Evolutionary conservation across 2,329 filamentous ascomycete genomes (phyloP), one percentile per base, ranked within the genome.

Genomic region (Xylariomycetidae sp.): DNA sequence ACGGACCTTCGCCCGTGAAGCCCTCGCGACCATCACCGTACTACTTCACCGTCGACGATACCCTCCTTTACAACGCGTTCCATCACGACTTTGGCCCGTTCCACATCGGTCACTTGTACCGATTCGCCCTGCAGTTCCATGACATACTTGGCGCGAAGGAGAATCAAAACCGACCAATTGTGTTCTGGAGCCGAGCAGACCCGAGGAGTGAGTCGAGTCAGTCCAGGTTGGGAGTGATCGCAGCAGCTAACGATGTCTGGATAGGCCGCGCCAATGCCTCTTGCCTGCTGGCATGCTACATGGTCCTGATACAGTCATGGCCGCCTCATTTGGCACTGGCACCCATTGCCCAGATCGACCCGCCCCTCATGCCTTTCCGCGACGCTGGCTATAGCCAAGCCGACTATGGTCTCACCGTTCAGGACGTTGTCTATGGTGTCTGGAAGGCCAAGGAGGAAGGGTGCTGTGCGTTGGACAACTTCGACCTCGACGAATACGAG

Each of bases 391-490:
- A 98, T 70, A 95, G 89, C 62, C 90, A 96, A 63, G 92, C 92
- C 40, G 92, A 98, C 61, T 98, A 95, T 56, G 83, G 87, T 34
- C 77, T 98, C 50, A 95, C 84, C 38, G 87, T 98, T 26, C 92
- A 98, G 64, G 92, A 98, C 58, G 82, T 98, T 25, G 90, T 98
- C 6, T 98, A 98, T 54, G 92, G 92, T 39, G 88, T 98, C 13
- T 98, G 92, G 90, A 94, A 90, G 60, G 92, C 92, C 28, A 98
- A 96, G 68, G 92, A 98, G 57, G 86, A 95, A 61, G 82, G 84
- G 29, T 81, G 94, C 52, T 93, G 89, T 55, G 85, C 85, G 34
- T 69, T 98, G 39, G 88, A 93, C 57, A 87, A 92, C 57, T 98
- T 98, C 57, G 89, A 90, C 52, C 74, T 98, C 14, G 89, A 95